Evolutionary conservation across 352 stramenopile genomes (phyloP).

Genomic region (Pythium catenulatum): DNA sequence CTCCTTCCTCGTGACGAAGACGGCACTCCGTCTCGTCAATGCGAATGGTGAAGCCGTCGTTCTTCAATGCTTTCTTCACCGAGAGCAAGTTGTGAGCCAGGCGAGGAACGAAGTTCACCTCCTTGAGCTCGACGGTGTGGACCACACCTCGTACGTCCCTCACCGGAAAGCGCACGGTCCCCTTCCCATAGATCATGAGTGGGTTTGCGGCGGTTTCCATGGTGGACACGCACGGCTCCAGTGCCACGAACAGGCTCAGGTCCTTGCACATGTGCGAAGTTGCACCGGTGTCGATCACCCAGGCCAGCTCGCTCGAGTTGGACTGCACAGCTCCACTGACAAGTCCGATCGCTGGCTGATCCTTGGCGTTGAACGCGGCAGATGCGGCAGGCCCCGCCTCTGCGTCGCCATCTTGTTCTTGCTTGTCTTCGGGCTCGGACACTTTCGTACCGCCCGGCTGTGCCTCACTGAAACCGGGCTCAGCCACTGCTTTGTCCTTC

Average conservation of each 20-base stretch:
- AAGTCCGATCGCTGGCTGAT: neutral
- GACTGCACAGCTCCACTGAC: neutral
- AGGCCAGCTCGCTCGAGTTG: neutral
- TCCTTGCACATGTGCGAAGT: neutral
- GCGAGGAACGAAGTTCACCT: neutral
- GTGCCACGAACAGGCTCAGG: neutral
- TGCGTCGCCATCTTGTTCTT: no score
- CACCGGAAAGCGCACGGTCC: neutral
- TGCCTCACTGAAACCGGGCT: no score
- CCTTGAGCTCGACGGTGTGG: neutral
- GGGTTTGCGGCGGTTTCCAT: neutral
- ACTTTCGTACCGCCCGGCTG: no score
- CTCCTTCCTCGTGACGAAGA: neutral
- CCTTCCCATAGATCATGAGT: neutral
- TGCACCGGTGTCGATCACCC: neutral
- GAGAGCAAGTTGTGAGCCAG: neutral
- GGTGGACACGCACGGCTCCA: neutral
- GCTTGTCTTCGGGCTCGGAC: no score
- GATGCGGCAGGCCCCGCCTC: no score
- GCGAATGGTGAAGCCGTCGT: neutral
- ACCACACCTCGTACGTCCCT: neutral
- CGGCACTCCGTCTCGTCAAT: neutral
- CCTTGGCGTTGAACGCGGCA: no score
- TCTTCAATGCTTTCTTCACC: neutral
- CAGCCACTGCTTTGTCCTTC: neutral